phyloP scores from a whole-genome alignment of 345 rosid species.

The Psidium friedrichsthalianum region DNA sequence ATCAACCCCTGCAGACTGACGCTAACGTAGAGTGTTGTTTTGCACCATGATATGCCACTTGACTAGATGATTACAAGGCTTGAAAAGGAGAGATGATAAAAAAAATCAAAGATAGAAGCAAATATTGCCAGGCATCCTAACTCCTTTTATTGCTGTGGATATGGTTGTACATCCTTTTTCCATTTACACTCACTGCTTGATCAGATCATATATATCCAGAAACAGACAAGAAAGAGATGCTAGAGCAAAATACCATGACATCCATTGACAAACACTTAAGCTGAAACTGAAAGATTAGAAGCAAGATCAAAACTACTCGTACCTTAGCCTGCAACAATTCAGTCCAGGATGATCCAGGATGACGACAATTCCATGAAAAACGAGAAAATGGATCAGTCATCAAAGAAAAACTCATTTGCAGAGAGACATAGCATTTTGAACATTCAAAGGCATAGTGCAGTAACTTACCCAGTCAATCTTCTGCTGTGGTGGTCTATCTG shows the following conservation, averaged over 20 bases:
- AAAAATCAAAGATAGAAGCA: not conserved
- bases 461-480: slow-evolving; percentile 30
- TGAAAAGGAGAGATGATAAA: not conserved
- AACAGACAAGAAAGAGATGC: not conserved
- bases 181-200: not conserved
- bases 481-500: slow-evolving; percentile 67
- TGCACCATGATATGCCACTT: not conserved
- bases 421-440: not conserved
- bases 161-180: not conserved
- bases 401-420: not conserved
- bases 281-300: not conserved
- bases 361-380: slow-evolving; percentile 25
- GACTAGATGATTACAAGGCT: not conserved
- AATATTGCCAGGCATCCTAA: not conserved
- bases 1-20: not conserved
- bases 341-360: slow-evolving; percentile 3
- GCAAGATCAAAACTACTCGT: slow-evolving; percentile 4
- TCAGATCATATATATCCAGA: not conserved
- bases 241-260: not conserved
- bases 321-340: slow-evolving; percentile 69
- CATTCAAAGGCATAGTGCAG: not conserved
- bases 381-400: slow-evolving; percentile 1
- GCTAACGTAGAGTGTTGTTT: not conserved
- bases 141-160: not conserved
- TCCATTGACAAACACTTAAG: not conserved